Percentiles rank a stretch among this genome's conserved stretches.
These are phyloP conservation scores for Tulasnella sp. DNA, from an alignment of 768 basidiomycete genomes.

Conservation along the genomic window DNA sequence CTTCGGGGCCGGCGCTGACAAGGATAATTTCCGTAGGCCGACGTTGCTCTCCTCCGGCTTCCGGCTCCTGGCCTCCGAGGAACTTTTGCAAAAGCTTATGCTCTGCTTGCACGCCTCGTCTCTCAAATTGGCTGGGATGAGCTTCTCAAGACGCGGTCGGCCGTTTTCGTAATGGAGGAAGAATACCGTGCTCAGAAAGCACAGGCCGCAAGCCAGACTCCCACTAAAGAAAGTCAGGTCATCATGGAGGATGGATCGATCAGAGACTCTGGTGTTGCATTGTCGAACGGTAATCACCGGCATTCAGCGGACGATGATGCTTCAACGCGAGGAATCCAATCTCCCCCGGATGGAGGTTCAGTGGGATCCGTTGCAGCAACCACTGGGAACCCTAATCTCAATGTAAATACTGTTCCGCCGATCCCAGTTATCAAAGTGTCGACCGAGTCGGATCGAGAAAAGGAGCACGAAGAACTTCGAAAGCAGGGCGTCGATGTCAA, in stretches of 20 bases:
- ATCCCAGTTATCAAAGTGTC: conserved; percentile 76
- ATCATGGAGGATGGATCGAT: conserved; percentile 65
- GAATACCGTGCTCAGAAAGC: conserved; percentile 98
- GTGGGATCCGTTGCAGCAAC: conserved; percentile 32
- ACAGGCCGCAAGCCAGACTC: conserved; percentile 38
- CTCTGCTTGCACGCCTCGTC: conserved; percentile 84
- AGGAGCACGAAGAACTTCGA: conserved; percentile 52
- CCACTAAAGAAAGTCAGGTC: conserved; percentile 34
- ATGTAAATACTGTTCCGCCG: conserved; percentile 31
- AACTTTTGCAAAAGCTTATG: conserved; percentile 93
- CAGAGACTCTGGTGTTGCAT: conserved; percentile 34
- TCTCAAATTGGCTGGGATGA: conserved; percentile 98
- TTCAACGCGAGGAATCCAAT: conserved; percentile 56
- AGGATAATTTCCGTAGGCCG: conserved; percentile 54
- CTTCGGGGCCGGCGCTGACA: background rate
- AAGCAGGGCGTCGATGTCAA: conserved; percentile 41
- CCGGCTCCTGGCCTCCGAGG: conserved; percentile 92
- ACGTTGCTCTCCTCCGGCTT: conserved; percentile 87
- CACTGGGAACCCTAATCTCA: conserved; percentile 31
- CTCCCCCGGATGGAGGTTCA: conserved; percentile 38
- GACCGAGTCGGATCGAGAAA: conserved; percentile 58
- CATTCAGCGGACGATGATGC: conserved; percentile 59
- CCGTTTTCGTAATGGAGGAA: conserved; percentile 99
- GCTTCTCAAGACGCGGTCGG: conserved; percentile 86
- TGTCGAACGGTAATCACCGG: conserved; percentile 29